Evolutionary conservation across 371 early-diverging fungal genomes (phyloP).

Genomic region (Mortierella sp.): DNA sequence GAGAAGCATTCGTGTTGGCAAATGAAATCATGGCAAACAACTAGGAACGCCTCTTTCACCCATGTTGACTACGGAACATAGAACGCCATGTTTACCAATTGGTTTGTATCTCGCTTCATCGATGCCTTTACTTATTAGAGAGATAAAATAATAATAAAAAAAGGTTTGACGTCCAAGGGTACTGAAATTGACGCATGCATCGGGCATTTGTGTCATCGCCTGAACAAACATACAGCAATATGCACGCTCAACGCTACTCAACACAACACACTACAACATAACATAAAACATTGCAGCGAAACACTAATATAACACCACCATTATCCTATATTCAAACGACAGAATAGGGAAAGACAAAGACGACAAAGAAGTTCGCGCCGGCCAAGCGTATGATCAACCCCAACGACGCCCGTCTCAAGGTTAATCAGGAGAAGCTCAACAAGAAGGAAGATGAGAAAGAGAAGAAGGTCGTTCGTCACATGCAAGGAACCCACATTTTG

Average conservation of each 20-base stretch:
- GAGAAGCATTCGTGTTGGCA: neutral
- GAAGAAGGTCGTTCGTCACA: constrained; percentile 81
- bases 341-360: constrained; percentile 89
- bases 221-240: neutral
- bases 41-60: too few relatives aligned
- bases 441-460: constrained; percentile 80
- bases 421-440: constrained; percentile 83
- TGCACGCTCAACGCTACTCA: neutral
- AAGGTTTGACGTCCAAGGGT: too few relatives aligned
- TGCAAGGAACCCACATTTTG: constrained; percentile 74
- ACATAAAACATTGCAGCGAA: too few relatives aligned
- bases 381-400: constrained; percentile 94
- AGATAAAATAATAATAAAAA: too few relatives aligned
- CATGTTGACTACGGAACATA: too few relatives aligned
- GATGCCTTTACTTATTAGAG: too few relatives aligned
- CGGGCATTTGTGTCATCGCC: neutral
- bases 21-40: too few relatives aligned
- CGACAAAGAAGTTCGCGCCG: constrained; percentile 93
- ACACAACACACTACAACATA: too few relatives aligned
- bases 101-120: too few relatives aligned
- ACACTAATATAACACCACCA: neutral
- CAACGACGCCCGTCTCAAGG: constrained; percentile 87
- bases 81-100: too few relatives aligned
- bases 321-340: neutral
- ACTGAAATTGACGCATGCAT: too few relatives aligned